Evolutionary conservation across 495 filamentous ascomycete species (phyloP).

Genomic region (Penicillium lividum): DNA sequence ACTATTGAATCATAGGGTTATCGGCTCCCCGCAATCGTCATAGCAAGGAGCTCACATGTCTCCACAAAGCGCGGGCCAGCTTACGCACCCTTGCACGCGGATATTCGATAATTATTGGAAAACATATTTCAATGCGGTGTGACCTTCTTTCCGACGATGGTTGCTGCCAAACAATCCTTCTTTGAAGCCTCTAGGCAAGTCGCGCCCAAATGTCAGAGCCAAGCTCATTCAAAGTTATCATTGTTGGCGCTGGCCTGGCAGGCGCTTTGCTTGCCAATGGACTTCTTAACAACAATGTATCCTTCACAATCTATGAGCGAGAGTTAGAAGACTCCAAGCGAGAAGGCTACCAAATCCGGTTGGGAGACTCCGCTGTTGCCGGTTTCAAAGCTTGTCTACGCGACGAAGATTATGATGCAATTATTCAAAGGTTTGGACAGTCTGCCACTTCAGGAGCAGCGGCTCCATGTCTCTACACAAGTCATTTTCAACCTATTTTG

Average conservation of each 20-base stretch:
- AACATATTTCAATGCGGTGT: no score
- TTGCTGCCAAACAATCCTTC: not conserved
- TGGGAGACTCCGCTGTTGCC: not conserved
- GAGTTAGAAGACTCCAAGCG: not conserved
- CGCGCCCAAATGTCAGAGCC: not conserved
- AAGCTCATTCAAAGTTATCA: not conserved
- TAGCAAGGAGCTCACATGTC: no score
- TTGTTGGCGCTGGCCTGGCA: not conserved
- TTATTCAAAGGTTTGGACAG: not conserved
- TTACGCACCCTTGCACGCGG: no score
- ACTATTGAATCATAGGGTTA: not conserved
- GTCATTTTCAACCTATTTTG: not conserved
- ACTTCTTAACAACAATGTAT: not conserved
- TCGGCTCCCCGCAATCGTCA: slow-evolving; percentile 1
- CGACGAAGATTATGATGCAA: not conserved
- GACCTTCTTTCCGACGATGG: not conserved
- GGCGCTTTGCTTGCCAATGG: not conserved
- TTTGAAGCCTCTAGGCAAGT: not conserved
- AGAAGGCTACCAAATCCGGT: not conserved
- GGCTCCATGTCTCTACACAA: not conserved
- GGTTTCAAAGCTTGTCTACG: not conserved
- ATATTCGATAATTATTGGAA: no score
- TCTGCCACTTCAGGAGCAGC: not conserved
- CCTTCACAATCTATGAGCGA: not conserved
- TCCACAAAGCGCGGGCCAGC: no score